Evolutionary conservation across 305 asterid species (phyloP), one percentile per base, ranked within the genome.

Genomic region (Fraxinus dipetala): DNA sequence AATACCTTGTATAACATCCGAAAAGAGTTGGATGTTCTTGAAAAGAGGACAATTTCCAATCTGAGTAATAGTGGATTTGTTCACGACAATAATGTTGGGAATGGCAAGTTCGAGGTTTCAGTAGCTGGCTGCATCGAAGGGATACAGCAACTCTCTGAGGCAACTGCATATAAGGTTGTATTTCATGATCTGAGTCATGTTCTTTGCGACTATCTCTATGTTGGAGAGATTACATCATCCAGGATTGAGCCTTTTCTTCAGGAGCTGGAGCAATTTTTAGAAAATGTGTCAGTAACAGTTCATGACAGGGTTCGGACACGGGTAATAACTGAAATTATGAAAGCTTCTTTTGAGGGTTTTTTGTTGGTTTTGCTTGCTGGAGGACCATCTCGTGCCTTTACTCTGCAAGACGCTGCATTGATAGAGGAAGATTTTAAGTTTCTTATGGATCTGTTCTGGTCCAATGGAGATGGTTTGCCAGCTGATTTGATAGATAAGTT

Each of bases 231-330:
- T 85, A 90, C 96, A 51, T 89, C 92, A 3, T 90, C 92, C 45
- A 89, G 98, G 80, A 92, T 93, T n/a, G 98, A 95, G 79, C 98
- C 94, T 28, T 93, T 93, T 84, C 95, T 95, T 24, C 88, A 91
- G 85, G 95, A 88, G 89, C 91, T 95, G 87, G 98, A 95, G 89
- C 89, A 80, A 24, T 87, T 86, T 77, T 86, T 95, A 59, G 98
- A 95, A 90, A 76, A 83, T 67, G 87, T 95, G 81, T 91, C 98
- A 2, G 83, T 88, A 6, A 90, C 94, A 35, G 94, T 93, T 76
- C 95, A 95, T 72, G 97, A 95, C 90, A 89, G 92, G 85, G 91
- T 90, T 24, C 83, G 98, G 70, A 93, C 98, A n/a, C 94, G 93
- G 20, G 97, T 93, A 34, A 90, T 91, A 18, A 93, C 95, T 38